Base-by-base conservation (phyloP, 2,329 filamentous ascomycete genomes). In the Arthrobotrys sphaeroides region DNA sequence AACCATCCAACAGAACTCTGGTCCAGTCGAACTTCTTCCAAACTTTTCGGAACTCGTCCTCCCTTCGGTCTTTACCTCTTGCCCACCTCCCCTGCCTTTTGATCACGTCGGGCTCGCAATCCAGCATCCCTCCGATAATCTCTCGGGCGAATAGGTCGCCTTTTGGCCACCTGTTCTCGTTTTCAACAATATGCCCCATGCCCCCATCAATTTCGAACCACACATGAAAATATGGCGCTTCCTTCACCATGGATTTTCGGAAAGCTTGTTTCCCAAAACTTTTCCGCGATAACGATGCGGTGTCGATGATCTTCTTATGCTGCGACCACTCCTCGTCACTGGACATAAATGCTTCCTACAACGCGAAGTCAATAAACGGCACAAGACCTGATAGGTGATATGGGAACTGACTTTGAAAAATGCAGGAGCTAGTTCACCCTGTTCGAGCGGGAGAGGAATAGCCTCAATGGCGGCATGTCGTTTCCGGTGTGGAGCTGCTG, bases 181-280 rank as follows among this genome's bases (percentile, higher is more conserved):
- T 92, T 83, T 99, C 95, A 0, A 99, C 91, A 6, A 99, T 86
- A 82, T 99, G 95, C 0, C 93, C 95, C 78, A 99, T 83, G 0
- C 95, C 95, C 1, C 95, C 95, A 81, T 99, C 94, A 0, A 99
- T 84, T 61, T 89, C 88, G 81, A 98, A 98, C 94, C 94, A 99
- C 18, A 90, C 94, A 82, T 99, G 95, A 80, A 99, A 99, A 82
- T 99, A 99, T 0, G 96, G 94, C 91, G 96, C 94, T 84, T 99
- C 94, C 84, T 96, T 97, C 10, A 92, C 92, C 75, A 99, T 85
- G 18, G 88, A 90, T 68, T 89, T 87, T 0, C 94, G 87, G 82
- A 99, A 99, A 0, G 95, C 94, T 62, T 87, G 83, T 80, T 91
- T 91, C 0, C 94, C 95, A 77, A 93, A 82, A 0, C 91, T 88